Percentiles rank a stretch among this genome's conserved stretches.
Evolutionary conservation across 805 yeast genomes (phyloP).

Genomic region (Candida koratica): DNA sequence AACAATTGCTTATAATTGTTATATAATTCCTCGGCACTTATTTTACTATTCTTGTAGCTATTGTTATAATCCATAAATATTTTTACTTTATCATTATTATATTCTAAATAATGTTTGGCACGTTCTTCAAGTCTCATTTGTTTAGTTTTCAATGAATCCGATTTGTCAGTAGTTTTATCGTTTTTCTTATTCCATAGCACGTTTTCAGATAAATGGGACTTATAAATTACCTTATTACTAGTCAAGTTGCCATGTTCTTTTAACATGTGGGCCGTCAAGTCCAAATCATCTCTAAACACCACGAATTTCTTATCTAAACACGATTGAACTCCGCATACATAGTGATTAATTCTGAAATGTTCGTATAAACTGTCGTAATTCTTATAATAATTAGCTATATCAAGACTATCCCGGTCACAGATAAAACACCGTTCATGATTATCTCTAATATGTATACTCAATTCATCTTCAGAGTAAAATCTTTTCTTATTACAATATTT

Average conservation of each 20-base stretch:
- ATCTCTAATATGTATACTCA: slow-evolving; percentile 75
- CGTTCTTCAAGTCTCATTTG: slow-evolving; percentile 71
- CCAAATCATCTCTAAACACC: slow-evolving; percentile 83
- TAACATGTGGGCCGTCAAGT: slow-evolving; percentile 82
- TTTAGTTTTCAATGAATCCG: slow-evolving; percentile 47
- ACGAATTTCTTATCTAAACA: slow-evolving; percentile 90
- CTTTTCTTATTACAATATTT: slow-evolving; percentile 68
- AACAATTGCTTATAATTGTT: slow-evolving; percentile 34
- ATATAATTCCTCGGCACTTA: slow-evolving; percentile 48
- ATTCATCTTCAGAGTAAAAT: slow-evolving; percentile 86
- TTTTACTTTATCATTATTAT: slow-evolving; percentile 44
- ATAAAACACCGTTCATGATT: slow-evolving; percentile 85
- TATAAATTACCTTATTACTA: slow-evolving; percentile 43
- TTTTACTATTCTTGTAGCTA: slow-evolving; percentile 41
- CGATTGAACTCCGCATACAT: slow-evolving; percentile 65
- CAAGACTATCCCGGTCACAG: slow-evolving; percentile 74
- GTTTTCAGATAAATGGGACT: slow-evolving; percentile 61
- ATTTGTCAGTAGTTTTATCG: slow-evolving; percentile 42
- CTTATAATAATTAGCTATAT: slow-evolving; percentile 55
- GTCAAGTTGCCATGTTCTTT: slow-evolving; percentile 68
- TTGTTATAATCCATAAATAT: slow-evolving; percentile 49
- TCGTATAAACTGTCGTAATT: slow-evolving; percentile 69
- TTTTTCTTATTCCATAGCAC: too few species aligned
- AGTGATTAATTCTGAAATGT: slow-evolving; percentile 76
- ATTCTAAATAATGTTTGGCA: slow-evolving; percentile 72